These are phyloP conservation scores for Colletotrichum eremochloae DNA, from an alignment of 2,329 filamentous ascomycete genomes.

Conservation along the genomic window DNA sequence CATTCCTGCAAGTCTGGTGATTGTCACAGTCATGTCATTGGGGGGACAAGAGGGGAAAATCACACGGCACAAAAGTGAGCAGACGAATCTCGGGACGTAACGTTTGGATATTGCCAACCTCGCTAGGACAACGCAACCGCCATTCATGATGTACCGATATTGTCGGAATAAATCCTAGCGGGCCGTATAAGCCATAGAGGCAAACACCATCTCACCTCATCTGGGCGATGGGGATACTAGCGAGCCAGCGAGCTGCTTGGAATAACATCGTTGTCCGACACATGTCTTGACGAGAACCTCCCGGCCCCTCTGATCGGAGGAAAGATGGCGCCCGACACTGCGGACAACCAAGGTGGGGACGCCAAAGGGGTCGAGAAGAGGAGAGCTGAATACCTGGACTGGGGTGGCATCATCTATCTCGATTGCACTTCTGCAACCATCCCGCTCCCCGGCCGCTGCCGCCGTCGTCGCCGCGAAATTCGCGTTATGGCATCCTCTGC, in stretches of 20 bases:
- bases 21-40: conserved; percentile 32
- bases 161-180: not conserved
- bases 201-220: not conserved
- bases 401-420: conserved; percentile 47
- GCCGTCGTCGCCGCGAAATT: conserved; percentile 44
- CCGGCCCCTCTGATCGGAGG: not conserved
- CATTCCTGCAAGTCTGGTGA: not conserved
- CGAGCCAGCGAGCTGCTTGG: not conserved
- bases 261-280: not conserved
- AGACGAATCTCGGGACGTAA: not conserved
- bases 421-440: conserved; percentile 43
- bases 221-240: not conserved
- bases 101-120: not conserved
- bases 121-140: not conserved
- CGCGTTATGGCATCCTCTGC: conserved; percentile 53
- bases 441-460: conserved; percentile 44
- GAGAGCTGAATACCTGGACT: conserved; percentile 39
- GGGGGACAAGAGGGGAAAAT: not conserved
- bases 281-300: conserved; percentile 40
- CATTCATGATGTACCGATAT: not conserved
- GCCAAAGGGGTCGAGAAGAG: not conserved
- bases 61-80: not conserved
- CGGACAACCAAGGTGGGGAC: conserved; percentile 26
- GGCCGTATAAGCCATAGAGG: not conserved
- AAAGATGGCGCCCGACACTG: not conserved